Conservation (phyloP, 805 yeast species). For the Ogataea pini region DNA sequence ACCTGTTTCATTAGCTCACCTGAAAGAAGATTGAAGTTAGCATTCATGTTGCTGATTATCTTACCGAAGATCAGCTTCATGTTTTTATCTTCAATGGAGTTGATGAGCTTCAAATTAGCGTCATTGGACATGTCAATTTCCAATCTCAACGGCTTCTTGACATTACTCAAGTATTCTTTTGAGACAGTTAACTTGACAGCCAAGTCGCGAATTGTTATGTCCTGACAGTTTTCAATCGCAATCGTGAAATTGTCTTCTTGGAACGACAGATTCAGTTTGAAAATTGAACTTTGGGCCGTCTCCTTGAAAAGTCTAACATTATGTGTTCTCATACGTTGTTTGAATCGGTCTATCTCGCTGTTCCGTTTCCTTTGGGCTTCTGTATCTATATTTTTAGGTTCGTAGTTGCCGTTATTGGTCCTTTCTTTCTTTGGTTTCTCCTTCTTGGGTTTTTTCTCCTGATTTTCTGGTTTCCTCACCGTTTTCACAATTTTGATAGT, state of each 20-base stretch:
- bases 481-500: slow-evolving; percentile 58
- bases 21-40: slow-evolving; percentile 31
- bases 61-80: slow-evolving; percentile 35
- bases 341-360: slow-evolving; percentile 29
- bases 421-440: slow-evolving; percentile 8
- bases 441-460: slow-evolving; percentile 8
- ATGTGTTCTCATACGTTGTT: slow-evolving; percentile 28
- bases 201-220: slow-evolving; percentile 28
- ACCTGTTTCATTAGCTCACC: slow-evolving; percentile 20
- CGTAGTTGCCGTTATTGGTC: neutral
- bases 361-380: slow-evolving; percentile 18
- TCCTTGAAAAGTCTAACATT: slow-evolving; percentile 30
- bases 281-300: slow-evolving; percentile 32
- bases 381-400: slow-evolving; percentile 7
- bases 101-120: slow-evolving; percentile 29
- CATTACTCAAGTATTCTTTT: slow-evolving; percentile 32
- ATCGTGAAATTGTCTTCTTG: slow-evolving; percentile 31
- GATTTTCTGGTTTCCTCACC: slow-evolving; percentile 17
- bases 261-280: slow-evolving; percentile 29
- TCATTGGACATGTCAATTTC: slow-evolving; percentile 36
- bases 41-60: slow-evolving; percentile 31
- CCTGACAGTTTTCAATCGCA: slow-evolving; percentile 32
- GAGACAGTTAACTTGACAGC: slow-evolving; percentile 36
- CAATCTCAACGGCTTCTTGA: slow-evolving; percentile 29
- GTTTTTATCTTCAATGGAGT: slow-evolving; percentile 31